Percentiles rank a stretch among this genome's conserved stretches.
These are phyloP conservation scores for Acanthamoeba culbertsoni DNA, from an alignment of 208 protist species.

Conservation along the genomic window DNA sequence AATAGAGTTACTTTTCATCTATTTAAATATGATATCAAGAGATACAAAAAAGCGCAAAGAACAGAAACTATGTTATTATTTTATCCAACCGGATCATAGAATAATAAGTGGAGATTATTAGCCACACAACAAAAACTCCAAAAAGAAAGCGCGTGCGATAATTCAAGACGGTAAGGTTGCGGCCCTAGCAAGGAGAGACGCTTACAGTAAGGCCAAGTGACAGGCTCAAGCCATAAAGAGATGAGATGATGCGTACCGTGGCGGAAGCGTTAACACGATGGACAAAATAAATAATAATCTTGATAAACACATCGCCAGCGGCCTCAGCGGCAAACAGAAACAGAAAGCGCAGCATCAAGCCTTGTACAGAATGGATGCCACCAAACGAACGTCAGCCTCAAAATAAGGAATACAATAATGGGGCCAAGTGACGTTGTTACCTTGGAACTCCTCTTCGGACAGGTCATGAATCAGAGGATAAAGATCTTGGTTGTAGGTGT, in stretches of 20 bases:
- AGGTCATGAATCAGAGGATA: background rate
- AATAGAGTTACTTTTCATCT: too few relatives aligned
- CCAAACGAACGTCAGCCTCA: background rate
- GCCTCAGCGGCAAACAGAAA: constrained; percentile 3
- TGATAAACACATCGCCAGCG: background rate
- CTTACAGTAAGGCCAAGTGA: background rate
- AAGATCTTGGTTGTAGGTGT: background rate
- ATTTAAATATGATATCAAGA: too few relatives aligned
- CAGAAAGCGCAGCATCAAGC: constrained; percentile 36
- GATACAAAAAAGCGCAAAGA: too few relatives aligned
- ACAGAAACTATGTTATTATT: too few relatives aligned
- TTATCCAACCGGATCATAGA: background rate
- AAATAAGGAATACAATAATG: background rate
- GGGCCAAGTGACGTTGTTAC: background rate
- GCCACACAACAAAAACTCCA: background rate
- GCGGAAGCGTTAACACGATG: background rate
- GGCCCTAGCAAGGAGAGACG: background rate
- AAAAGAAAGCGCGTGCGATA: constrained; percentile 54
- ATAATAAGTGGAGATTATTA: background rate
- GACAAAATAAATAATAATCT: background rate
- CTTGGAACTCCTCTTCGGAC: background rate
- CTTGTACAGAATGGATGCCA: background rate
- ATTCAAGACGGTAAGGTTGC: constrained; percentile 4
- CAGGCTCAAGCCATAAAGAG: background rate
- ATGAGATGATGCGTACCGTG: background rate